phyloP scores from a whole-genome alignment of 805 yeast species.

The Candida michaelii region DNA sequence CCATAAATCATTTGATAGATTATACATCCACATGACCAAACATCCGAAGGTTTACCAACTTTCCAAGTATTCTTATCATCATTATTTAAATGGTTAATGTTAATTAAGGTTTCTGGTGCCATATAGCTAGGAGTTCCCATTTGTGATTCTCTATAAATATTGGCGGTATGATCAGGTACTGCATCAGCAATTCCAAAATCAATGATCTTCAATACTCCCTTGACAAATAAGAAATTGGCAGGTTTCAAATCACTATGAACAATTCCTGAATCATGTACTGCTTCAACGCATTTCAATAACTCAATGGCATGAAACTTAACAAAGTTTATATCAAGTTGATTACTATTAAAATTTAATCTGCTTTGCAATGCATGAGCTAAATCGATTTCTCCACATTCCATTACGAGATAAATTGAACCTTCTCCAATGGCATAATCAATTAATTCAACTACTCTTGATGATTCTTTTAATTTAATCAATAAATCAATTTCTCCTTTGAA shows the following conservation, averaged over 20 bases:
- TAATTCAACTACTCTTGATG: conserved; percentile 72
- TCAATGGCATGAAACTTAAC: conserved; percentile 79
- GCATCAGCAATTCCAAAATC: conserved; percentile 97
- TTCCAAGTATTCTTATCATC: conserved; percentile 49
- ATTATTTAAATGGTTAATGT: conserved; percentile 37
- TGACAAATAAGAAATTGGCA: conserved; percentile 74
- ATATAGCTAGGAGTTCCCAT: conserved; percentile 96
- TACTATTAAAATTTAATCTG: conserved; percentile 35
- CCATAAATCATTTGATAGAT: conserved; percentile 95
- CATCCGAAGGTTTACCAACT: conserved; percentile 93
- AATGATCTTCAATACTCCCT: conserved; percentile 81
- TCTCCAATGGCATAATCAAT: conserved; percentile 70
- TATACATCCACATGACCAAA: conserved; percentile 98
- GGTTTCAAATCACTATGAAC: conserved; percentile 81
- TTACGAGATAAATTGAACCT: conserved; percentile 66
- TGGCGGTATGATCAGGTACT: conserved; percentile 88
- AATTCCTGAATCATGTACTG: conserved; percentile 84
- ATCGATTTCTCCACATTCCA: conserved; percentile 96
- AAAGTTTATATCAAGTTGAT: conserved; percentile 62
- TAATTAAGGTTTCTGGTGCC: conserved; percentile 94
- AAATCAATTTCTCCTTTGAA: conserved; percentile 90
- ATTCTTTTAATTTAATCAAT: conserved; percentile 55
- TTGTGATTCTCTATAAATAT: conserved; percentile 84
- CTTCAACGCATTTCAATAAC: conserved; percentile 75
- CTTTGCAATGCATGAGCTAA: conserved; percentile 74